Percentiles rank a stretch among this genome's conserved stretches.
These are phyloP conservation scores for Cynara cardunculus DNA, from an alignment of 129 eudicot species.

Conservation along the genomic window DNA sequence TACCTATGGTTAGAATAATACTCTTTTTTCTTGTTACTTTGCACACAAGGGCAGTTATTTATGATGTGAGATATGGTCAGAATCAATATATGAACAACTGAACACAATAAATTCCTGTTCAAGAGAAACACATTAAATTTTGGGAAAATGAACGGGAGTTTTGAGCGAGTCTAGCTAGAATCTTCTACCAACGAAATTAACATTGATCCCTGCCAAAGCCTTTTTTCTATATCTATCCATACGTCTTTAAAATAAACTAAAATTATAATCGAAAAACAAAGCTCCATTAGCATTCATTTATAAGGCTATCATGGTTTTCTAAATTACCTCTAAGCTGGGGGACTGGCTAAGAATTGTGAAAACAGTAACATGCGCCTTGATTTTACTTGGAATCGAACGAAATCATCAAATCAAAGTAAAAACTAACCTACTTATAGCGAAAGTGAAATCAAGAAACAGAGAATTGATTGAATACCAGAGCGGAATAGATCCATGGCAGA, in stretches of 20 bases:
- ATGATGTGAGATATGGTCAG: constrained; percentile 3
- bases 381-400: constrained; percentile 4
- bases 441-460: constrained; percentile 5
- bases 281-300: neutral
- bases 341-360: neutral
- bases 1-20: neutral
- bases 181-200: neutral
- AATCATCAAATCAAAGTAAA: constrained; percentile 6
- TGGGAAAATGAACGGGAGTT: neutral
- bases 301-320: neutral
- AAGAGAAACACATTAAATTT: constrained; percentile 3
- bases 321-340: neutral
- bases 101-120: neutral
- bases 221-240: neutral
- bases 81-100: constrained; percentile 1
- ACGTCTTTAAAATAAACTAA: neutral
- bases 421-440: neutral
- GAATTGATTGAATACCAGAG: constrained; percentile 39
- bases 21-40: neutral
- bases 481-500: constrained; percentile 65
- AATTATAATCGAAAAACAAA: neutral
- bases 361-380: neutral
- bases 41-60: neutral
- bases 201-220: neutral
- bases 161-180: neutral